Base-by-base conservation (phyloP, 805 yeast genomes). In the Metschnikowia picachoensis region DNA sequence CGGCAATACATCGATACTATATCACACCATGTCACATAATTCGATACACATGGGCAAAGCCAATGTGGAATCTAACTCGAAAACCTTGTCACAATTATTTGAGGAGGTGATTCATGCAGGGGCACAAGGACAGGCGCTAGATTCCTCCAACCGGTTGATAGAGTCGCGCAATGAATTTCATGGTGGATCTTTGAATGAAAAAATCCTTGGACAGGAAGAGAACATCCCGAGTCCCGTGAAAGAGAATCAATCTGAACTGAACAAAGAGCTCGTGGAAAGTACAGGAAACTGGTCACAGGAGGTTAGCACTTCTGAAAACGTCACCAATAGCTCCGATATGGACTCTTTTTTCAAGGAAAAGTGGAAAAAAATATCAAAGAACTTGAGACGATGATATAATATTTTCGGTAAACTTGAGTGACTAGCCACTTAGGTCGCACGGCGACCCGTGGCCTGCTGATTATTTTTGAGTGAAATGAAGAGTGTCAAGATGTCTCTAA, bases 41-140 rank as follows among this genome's bases (percentile, higher is more conserved):
- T 50, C 60, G n/a, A 15, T 30, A 12, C 12, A 25, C 11, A 37
- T 34, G 32, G 36, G 9, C 8, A 36, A 25, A 10, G 31, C 15
- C 32, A 29, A 12, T 7, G 16, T 20, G 13, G 44, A 35, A 27
- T 30, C 46, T 5, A 30, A 37, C 35, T 63, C 68, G 11, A 53
- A 56, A 40, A 65, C 72, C 8, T 61, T 65, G 35, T 66, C 70
- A 28, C 60, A 64, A 38, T 48, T 66, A 11, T 67, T 65, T 45
- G 70, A 66, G 36, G 69, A 61, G 37, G 64, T 66, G 4, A 51
- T 53, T 20, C 41, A 39, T 44, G 44, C 45, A 30, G 46, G 47
- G 17, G 39, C 51, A 44, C 40, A 31, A 46, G 49, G 43, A 32
- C 28, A 39, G 31, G 17, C 45, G 9, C 25, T 13, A 14, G 7